A percentile compares a stretch with the other conserved stretches of the same genome.
Conservation (phyloP, 371 early-diverging fungal genomes). For the Dichotomocladium elegans region DNA sequence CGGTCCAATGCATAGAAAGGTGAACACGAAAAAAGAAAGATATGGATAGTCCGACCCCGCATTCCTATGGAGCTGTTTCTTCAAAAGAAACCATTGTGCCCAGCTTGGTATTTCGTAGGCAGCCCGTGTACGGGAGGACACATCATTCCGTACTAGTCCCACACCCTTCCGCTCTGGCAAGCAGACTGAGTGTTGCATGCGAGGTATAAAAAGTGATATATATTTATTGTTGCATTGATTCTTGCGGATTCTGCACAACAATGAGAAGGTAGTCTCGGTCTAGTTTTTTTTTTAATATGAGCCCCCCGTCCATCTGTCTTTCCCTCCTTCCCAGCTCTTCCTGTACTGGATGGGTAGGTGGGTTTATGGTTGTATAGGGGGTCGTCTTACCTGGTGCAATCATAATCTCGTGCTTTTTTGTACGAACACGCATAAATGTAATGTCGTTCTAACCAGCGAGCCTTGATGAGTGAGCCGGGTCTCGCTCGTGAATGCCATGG, state of each 20-base stretch:
- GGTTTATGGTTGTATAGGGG: not conserved
- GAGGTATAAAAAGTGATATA: too few species aligned
- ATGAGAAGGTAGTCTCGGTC: conserved; percentile 88
- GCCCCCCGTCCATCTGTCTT: not conserved
- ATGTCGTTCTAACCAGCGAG: conserved; percentile 69
- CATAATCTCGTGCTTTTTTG: conserved; percentile 94
- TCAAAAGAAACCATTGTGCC: too few species aligned
- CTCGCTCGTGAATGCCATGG: not conserved
- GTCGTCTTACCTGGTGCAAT: conserved; percentile 76
- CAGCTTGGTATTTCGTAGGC: too few species aligned
- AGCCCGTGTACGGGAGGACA: too few species aligned
- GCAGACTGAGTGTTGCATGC: too few species aligned
- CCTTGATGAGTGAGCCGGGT: not conserved
- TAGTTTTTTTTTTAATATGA: conserved; percentile 15
- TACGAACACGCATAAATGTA: conserved; percentile 89
- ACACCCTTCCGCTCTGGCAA: too few species aligned
- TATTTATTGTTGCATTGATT: conserved; percentile 28
- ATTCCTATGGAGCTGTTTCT: too few species aligned
- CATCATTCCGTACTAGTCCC: too few species aligned
- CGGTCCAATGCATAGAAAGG: not conserved
- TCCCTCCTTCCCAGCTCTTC: too few species aligned
- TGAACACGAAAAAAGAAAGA: too few species aligned
- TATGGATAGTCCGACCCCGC: too few species aligned
- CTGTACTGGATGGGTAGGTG: too few species aligned
- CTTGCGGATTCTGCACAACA: conserved; percentile 78